Evolutionary conservation across 345 rosid species (phyloP).

Genomic region (Linum tenue): DNA sequence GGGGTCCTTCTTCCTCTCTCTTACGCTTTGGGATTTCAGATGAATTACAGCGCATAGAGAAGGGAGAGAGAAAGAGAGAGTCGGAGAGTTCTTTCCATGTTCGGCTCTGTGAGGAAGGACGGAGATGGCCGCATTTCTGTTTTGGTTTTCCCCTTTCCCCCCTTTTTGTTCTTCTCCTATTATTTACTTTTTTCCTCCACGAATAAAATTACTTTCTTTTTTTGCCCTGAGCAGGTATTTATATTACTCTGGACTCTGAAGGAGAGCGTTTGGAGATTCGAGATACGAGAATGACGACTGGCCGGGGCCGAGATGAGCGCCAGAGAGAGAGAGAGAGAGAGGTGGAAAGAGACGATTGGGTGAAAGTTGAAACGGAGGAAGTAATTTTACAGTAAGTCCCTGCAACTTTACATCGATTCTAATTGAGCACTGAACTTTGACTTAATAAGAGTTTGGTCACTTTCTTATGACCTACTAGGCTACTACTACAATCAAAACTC

Average conservation of each 20-base stretch:
- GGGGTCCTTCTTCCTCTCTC: not conserved
- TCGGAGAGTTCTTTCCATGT: constrained; percentile 31
- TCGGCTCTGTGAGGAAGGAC: constrained; percentile 15
- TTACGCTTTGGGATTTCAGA: constrained; percentile 5
- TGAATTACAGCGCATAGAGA: not conserved
- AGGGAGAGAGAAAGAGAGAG: constrained; percentile 9
- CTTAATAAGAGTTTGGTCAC: no score
- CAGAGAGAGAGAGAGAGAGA: not conserved
- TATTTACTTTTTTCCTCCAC: not conserved
- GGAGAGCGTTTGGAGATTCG: constrained; percentile 18
- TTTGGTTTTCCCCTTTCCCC: constrained; percentile 5
- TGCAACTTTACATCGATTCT: no score
- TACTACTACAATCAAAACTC: no score
- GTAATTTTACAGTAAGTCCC: no score
- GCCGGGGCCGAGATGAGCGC: no score
- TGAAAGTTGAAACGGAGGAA: no score
- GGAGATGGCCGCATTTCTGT: constrained; percentile 2
- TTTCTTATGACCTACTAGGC: no score
- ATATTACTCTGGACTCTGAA: not conserved
- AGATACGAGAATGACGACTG: constrained; percentile 14
- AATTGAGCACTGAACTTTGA: no score
- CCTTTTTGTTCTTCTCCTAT: constrained; percentile 1
- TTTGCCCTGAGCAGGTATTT: not conserved
- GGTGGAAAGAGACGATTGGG: not conserved
- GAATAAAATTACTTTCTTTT: not conserved